Evolutionary conservation across 306 rosid species (phyloP).

Genomic region (Cicer bijugum): DNA sequence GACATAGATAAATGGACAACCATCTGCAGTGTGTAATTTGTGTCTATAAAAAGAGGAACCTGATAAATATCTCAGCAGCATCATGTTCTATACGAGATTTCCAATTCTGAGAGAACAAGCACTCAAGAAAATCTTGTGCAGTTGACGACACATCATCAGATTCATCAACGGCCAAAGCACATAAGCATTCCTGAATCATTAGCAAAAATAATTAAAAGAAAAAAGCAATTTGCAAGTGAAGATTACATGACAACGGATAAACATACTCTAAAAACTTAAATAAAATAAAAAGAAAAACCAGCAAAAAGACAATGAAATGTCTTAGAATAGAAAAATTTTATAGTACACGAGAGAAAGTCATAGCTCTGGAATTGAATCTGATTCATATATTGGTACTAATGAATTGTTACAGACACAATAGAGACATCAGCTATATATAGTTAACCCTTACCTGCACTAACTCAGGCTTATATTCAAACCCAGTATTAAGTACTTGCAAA

Average conservation of each 20-base stretch:
- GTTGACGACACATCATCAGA: slow-evolving; percentile 72
- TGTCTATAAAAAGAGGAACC: slow-evolving; percentile 56
- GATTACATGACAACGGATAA: slow-evolving; percentile 33
- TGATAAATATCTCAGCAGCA: slow-evolving; percentile 65
- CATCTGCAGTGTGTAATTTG: slow-evolving; percentile 30
- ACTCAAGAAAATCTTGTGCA: slow-evolving; percentile 74
- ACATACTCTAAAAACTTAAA: slow-evolving; percentile 27
- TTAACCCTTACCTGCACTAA: background rate
- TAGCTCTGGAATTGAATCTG: slow-evolving; percentile 1
- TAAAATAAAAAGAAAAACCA: slow-evolving; percentile 15
- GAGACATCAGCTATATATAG: slow-evolving; percentile 12
- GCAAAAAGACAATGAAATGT: slow-evolving; percentile 13
- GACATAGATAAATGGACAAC: slow-evolving; percentile 22
- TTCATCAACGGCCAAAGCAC: slow-evolving; percentile 77
- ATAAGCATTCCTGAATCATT: slow-evolving; percentile 82
- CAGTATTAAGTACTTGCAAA: slow-evolving; percentile 23
- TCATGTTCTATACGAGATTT: slow-evolving; percentile 58
- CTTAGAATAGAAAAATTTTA: background rate
- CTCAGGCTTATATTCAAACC: slow-evolving; percentile 6
- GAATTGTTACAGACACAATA: slow-evolving; percentile 17
- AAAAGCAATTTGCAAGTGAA: slow-evolving; percentile 32
- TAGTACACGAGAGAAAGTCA: slow-evolving; percentile 9
- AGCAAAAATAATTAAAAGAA: slow-evolving; percentile 42
- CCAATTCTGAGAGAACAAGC: slow-evolving; percentile 55
- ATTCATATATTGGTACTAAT: background rate